Evolutionary conservation across 176 grass and related monocot species (phyloP), one percentile per base, ranked within the genome.

Genomic region (Paspalum notatum): DNA sequence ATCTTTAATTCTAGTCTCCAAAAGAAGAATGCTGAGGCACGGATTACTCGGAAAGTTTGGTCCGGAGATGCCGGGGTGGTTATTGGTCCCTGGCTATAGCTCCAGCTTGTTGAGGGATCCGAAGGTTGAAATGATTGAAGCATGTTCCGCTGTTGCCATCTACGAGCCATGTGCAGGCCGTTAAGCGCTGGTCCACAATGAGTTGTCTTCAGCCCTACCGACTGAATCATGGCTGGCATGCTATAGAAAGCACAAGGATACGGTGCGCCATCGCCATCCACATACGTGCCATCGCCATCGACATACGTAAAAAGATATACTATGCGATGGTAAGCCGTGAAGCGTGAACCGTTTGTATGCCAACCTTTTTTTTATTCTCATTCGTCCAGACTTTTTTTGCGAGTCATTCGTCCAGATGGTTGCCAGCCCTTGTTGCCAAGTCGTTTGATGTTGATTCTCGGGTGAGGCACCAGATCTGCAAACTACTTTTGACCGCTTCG

Each of bases 101-200:
- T 32, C 18, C 25, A 20, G 79, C 54, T 56, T 0, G 55, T 57
- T 43, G 82, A 77, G 56, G 40, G 82, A 76, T 85, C 71, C 82
- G 26, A 85, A 77, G 78, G 50, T 0, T 57, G 78, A 57, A 89
- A 89, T 85, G 16, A 89, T 89, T 77, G 87, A 70, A 49, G 77
- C 87, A 83, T 83, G 81, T 75, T 42, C 32, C 32, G 72, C 18
- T 18, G 20, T 82, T 56, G 66, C 32, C 77, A 79, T 62, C 48
- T 48, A 55, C 4, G 48, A 21, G 15, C 72, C 87, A 85, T 85
- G 87, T 77, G 82, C 73, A 20, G 65, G 57, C 38, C 12, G 72
- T 62, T 55, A 46, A 37, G 64, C 72, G 75, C n/a, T 12, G 87
- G 82, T 81, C 77, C 82, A 85, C 76, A 56, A 47, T 80, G 70